Percentiles rank a stretch among this genome's conserved stretches.
phyloP scores from a whole-genome alignment of 2,329 filamentous ascomycete species.

The Apiospora arundinis region DNA sequence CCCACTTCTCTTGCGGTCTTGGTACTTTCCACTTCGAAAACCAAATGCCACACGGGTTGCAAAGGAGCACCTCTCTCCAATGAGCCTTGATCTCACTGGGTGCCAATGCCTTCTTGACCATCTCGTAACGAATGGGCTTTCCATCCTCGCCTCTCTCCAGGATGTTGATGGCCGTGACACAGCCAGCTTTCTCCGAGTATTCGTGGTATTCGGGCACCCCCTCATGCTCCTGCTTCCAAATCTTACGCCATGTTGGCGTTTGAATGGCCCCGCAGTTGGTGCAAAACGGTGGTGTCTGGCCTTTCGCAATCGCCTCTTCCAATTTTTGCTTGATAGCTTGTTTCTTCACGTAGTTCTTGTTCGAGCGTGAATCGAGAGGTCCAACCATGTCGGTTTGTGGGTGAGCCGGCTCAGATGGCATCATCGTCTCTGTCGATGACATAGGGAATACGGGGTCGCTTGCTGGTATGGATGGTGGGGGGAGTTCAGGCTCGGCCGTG shows the following conservation, averaged over 20 bases:
- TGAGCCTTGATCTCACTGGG: conserved; percentile 66
- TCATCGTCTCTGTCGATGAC: conserved; percentile 35
- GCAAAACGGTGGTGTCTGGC: conserved; percentile 87
- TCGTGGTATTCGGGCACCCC: conserved; percentile 75
- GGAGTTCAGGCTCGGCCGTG: conserved; percentile 39
- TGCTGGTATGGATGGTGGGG: conserved; percentile 45
- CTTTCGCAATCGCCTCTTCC: conserved; percentile 72
- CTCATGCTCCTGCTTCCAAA: conserved; percentile 78
- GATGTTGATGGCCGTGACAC: conserved; percentile 76
- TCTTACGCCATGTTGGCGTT: conserved; percentile 94
- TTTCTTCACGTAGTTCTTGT: conserved; percentile 72
- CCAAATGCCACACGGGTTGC: conserved; percentile 97
- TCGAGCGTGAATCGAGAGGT: conserved; percentile 49
- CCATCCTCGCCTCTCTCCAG: conserved; percentile 68
- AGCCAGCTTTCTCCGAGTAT: conserved; percentile 74
- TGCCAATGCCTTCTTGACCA: conserved; percentile 77
- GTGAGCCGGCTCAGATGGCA: conserved; percentile 47
- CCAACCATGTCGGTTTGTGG: conserved; percentile 51
- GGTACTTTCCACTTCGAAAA: conserved; percentile 86
- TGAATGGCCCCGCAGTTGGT: conserved; percentile 94
- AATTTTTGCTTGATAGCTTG: conserved; percentile 64
- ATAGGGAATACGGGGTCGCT: conserved; percentile 50
- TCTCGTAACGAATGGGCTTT: conserved; percentile 70
- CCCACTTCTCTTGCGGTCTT: conserved; percentile 85
- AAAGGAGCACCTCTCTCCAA: conserved; percentile 79